Percentiles rank a stretch among this genome's conserved stretches.
Evolutionary conservation across 2,329 filamentous ascomycete species (phyloP).

Genomic region (Verticillium nubilum): DNA sequence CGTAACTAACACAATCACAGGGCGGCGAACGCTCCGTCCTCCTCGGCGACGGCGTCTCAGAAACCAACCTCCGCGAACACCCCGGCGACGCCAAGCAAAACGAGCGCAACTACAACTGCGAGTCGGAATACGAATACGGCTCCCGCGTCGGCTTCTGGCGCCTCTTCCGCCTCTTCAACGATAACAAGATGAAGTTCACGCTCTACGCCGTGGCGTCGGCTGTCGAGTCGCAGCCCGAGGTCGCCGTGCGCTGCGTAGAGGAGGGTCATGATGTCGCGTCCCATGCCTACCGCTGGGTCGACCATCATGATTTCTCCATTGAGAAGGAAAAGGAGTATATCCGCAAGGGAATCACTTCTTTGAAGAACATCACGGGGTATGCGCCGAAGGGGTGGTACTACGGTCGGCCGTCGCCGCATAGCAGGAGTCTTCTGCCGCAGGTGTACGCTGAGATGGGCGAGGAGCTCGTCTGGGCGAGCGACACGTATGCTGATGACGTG

Average conservation of each 20-base stretch:
- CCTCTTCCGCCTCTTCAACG: conserved; percentile 41
- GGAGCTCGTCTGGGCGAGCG: conserved; percentile 41
- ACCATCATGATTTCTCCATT: conserved; percentile 37
- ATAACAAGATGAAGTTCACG: conserved; percentile 42
- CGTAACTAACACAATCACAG: conserved; percentile 1
- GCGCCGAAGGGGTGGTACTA: conserved; percentile 45
- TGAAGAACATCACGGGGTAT: conserved; percentile 37
- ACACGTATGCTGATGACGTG: conserved; percentile 49
- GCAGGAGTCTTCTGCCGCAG: conserved; percentile 37
- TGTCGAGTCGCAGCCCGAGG: conserved; percentile 40
- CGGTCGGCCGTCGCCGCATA: conserved; percentile 37
- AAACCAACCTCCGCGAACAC: conserved; percentile 33
- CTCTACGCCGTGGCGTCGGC: conserved; percentile 44
- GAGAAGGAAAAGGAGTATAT: conserved; percentile 44
- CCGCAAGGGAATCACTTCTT: conserved; percentile 30
- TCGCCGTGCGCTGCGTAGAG: conserved; percentile 39
- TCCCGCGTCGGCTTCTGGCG: conserved; percentile 43
- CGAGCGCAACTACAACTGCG: conserved; percentile 39
- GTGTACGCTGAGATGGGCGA: conserved; percentile 48
- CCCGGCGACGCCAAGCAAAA: conserved; percentile 26
- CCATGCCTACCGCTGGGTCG: conserved; percentile 46
- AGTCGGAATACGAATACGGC: conserved; percentile 47
- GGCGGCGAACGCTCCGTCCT: conserved; percentile 30
- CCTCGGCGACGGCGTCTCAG: conserved; percentile 29
- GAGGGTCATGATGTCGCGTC: conserved; percentile 44